These are phyloP conservation scores for Harrya chromipes DNA, from an alignment of 768 basidiomycete species.

Conservation along the genomic window DNA sequence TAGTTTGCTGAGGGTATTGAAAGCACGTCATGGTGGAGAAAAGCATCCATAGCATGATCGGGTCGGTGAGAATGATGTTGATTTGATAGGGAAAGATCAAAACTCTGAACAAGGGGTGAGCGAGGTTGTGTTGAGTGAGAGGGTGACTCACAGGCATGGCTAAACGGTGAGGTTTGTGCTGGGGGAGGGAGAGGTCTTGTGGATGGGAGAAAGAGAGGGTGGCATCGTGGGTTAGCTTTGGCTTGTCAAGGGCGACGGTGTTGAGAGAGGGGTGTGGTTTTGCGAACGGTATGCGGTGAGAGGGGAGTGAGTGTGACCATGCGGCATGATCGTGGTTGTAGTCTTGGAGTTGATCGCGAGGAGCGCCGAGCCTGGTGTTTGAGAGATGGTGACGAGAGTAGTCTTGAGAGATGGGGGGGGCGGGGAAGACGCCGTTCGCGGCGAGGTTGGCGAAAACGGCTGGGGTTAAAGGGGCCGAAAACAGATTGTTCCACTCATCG, in stretches of 20 bases:
- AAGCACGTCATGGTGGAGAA: constrained; percentile 18
- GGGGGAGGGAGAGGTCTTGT: constrained; percentile 7
- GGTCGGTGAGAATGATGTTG: constrained; percentile 6
- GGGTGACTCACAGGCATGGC: constrained; percentile 11
- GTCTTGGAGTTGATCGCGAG: constrained; percentile 16
- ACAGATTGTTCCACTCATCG: constrained; percentile 55
- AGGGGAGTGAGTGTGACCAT: constrained; percentile 26
- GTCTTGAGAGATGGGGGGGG: constrained; percentile 31
- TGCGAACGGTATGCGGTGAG: constrained; percentile 26
- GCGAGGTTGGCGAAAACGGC: constrained; percentile 58
- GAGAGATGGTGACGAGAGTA: constrained; percentile 27
- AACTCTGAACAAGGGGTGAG: constrained; percentile 6
- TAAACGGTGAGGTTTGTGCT: constrained; percentile 18
- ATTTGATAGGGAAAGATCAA: constrained; percentile 21
- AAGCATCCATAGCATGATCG: constrained; percentile 10
- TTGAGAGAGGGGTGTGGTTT: constrained; percentile 31
- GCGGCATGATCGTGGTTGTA: constrained; percentile 23
- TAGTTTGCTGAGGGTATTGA: constrained; percentile 22
- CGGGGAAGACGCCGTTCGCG: constrained; percentile 55
- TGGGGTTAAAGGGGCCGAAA: constrained; percentile 61
- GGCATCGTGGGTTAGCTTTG: constrained; percentile 22
- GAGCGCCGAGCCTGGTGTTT: constrained; percentile 14
- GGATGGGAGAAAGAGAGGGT: constrained; percentile 11
- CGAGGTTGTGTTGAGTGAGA: constrained; percentile 1
- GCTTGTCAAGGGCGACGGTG: constrained; percentile 14